phyloP scores from a whole-genome alignment of 306 rosid species.

The Rubus parviflorus region DNA sequence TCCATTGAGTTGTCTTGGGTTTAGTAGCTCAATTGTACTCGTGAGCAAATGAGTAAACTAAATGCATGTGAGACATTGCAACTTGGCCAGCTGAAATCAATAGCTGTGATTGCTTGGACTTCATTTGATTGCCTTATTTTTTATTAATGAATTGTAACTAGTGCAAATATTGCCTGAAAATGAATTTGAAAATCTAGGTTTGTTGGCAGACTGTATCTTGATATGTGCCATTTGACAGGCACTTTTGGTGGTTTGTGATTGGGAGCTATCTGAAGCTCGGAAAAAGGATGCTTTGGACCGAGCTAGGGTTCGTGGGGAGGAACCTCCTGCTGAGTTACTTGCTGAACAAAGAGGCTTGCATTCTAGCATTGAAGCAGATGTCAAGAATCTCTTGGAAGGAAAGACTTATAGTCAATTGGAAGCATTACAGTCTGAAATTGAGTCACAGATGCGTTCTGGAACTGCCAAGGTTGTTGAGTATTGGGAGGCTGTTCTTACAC shows the following conservation, averaged over 20 bases:
- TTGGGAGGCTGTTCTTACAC: conserved; percentile 92
- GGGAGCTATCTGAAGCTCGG: conserved; percentile 94
- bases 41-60: neutral
- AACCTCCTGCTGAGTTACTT: conserved; percentile 91
- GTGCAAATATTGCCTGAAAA: neutral
- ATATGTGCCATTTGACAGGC: conserved; percentile 51
- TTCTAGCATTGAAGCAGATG: conserved; percentile 81
- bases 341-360: conserved; percentile 99
- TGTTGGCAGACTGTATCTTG: conserved; percentile 26
- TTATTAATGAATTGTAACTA: neutral
- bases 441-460: conserved; percentile 89
- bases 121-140: conserved; percentile 23
- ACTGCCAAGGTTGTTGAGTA: conserved; percentile 93
- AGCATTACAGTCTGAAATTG: conserved; percentile 69
- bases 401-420: conserved; percentile 72
- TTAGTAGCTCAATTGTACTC: neutral
- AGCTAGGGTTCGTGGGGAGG: conserved; percentile 97
- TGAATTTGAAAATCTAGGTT: conserved; percentile 15
- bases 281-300: conserved; percentile 91
- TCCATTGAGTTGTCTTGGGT: neutral
- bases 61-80: neutral
- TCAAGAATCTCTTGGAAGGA: conserved; percentile 69
- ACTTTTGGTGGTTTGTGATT: conserved; percentile 84
- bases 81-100: conserved; percentile 2
- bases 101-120: neutral